Conservation (phyloP, 768 basidiomycete genomes). For the Suillus placidus region DNA sequence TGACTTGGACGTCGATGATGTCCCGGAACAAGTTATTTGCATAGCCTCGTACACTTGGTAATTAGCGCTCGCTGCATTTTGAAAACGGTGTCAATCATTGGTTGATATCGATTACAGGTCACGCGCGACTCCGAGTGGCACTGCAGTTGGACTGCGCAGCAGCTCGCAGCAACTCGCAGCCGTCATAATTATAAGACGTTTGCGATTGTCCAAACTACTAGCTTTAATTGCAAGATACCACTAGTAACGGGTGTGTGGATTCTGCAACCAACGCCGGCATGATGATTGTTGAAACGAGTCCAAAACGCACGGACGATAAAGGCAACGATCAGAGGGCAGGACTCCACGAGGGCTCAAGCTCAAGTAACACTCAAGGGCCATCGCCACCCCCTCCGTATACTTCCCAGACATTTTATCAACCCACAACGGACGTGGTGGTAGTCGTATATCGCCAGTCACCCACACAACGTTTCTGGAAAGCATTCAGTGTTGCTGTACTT, state of each 20-base stretch:
- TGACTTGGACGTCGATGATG: no score
- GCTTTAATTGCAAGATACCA: not conserved
- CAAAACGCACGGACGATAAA: not conserved
- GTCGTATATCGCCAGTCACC: slow-evolving; percentile 10
- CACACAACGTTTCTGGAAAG: slow-evolving; percentile 27
- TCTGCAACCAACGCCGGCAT: not conserved
- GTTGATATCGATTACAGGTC: not conserved
- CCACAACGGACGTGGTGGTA: not conserved
- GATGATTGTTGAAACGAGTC: slow-evolving; percentile 10
- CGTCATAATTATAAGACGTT: not conserved
- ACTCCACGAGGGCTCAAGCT: not conserved
- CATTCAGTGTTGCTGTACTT: slow-evolving; percentile 26
- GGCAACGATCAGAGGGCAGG: not conserved
- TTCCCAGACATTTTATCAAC: slow-evolving; percentile 3
- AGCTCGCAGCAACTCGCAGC: not conserved
- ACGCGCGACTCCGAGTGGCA: not conserved
- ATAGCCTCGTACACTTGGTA: no score
- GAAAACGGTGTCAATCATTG: no score
- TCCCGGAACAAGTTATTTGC: no score
- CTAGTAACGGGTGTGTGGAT: not conserved
- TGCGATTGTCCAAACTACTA: not conserved
- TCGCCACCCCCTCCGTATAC: slow-evolving; percentile 13
- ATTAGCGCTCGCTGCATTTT: no score
- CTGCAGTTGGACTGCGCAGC: not conserved
- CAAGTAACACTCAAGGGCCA: not conserved